A percentile compares a stretch with the other conserved stretches of the same genome.
These are phyloP conservation scores for Arxiozyma heterogenica DNA, from an alignment of 1,139 yeast genomes.

Conservation along the genomic window DNA sequence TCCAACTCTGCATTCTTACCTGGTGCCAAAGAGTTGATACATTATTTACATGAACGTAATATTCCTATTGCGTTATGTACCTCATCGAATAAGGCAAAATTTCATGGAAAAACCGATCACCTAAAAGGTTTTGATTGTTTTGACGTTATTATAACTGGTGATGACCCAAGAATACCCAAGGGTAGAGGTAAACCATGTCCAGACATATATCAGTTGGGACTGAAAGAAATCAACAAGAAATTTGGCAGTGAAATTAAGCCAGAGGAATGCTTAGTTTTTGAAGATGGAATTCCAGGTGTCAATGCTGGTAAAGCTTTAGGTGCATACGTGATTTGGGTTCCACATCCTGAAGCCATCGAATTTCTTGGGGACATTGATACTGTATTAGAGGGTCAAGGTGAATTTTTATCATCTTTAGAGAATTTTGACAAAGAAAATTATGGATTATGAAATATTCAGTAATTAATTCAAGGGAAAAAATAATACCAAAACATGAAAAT, in stretches of 20 bases:
- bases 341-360: constrained; percentile 61
- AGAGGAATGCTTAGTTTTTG: constrained; percentile 80
- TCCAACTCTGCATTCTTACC: constrained; percentile 58
- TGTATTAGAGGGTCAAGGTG: constrained; percentile 46
- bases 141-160: constrained; percentile 73
- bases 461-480: neutral
- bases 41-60: constrained; percentile 38
- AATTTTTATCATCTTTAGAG: constrained; percentile 42
- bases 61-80: constrained; percentile 92
- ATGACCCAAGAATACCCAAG: constrained; percentile 66
- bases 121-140: constrained; percentile 56
- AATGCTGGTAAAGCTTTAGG: constrained; percentile 75
- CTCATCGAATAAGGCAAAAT: constrained; percentile 59
- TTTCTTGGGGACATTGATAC: constrained; percentile 44
- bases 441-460: constrained; percentile 24
- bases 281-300: constrained; percentile 91
- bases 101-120: constrained; percentile 58
- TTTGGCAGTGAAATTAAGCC: constrained; percentile 45
- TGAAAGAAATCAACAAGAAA: constrained; percentile 53
- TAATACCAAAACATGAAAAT: neutral
- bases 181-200: constrained; percentile 93
- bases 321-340: constrained; percentile 86
- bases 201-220: constrained; percentile 81
- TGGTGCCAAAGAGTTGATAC: constrained; percentile 68
- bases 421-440: constrained; percentile 49